Percentiles rank a stretch among this genome's conserved stretches.
Evolutionary conservation across 495 filamentous ascomycete species (phyloP).

Genomic region (Aspergillus sparsus): DNA sequence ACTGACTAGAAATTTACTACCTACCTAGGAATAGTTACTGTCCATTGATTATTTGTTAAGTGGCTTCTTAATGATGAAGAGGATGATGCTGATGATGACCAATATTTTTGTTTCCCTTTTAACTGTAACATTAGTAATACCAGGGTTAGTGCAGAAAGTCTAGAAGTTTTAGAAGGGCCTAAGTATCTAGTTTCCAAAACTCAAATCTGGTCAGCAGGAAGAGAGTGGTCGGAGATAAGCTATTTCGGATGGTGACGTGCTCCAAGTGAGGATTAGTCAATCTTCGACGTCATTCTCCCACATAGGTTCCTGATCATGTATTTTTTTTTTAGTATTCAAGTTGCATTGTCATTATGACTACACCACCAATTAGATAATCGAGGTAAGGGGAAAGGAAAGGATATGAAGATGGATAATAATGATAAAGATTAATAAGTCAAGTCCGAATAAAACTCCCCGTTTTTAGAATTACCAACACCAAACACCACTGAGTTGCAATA

Average conservation of each 20-base stretch:
- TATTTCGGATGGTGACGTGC: neutral
- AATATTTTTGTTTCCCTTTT: too few species aligned
- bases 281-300: constrained; percentile 1
- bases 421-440: neutral
- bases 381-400: neutral
- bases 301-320: neutral
- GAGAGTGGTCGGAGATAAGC: neutral
- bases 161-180: neutral
- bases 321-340: neutral
- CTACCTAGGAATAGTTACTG: too few species aligned
- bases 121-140: too few species aligned
- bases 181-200: neutral
- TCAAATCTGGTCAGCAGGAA: constrained; percentile 1
- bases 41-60: too few species aligned
- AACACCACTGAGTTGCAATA: neutral
- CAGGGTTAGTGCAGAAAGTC: too few species aligned
- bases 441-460: constrained; percentile 1
- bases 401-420: neutral
- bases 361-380: neutral
- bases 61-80: too few species aligned
- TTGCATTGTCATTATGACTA: neutral
- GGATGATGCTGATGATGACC: too few species aligned
- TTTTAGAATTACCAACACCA: neutral
- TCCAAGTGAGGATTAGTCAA: constrained; percentile 3
- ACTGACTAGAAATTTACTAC: too few species aligned